Percentiles rank a stretch among this genome's conserved stretches.
phyloP scores from a whole-genome alignment of 176 grass and related monocot species.

The Zizania latifolia region DNA sequence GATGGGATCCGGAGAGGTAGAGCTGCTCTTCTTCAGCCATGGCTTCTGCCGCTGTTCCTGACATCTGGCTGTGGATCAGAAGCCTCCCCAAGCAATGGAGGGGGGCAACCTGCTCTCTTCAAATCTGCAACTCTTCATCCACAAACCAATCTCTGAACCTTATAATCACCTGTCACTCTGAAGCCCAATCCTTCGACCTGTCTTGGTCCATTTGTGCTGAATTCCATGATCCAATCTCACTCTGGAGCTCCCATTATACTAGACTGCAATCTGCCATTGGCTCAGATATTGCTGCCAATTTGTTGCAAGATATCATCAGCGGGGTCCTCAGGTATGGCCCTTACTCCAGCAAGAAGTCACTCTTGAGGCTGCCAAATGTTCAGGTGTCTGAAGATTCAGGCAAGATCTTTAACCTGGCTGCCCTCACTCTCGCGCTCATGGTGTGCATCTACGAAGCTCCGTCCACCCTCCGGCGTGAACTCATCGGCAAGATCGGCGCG shows the following conservation, averaged over 20 bases:
- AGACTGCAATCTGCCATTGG: background rate
- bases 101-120: slow-evolving; percentile 16
- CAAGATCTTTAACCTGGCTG: slow-evolving; percentile 42
- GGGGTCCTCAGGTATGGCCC: slow-evolving; percentile 51
- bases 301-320: slow-evolving; percentile 47
- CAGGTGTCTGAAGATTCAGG: slow-evolving; percentile 27
- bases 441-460: slow-evolving; percentile 69
- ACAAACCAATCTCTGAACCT: slow-evolving; percentile 37
- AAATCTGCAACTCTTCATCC: slow-evolving; percentile 40
- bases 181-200: slow-evolving; percentile 15
- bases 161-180: slow-evolving; percentile 17
- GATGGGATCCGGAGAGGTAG: too few species aligned
- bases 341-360: slow-evolving; percentile 13
- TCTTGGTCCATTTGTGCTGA: slow-evolving; percentile 47
- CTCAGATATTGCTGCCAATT: slow-evolving; percentile 10
- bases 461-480: slow-evolving; percentile 17
- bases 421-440: slow-evolving; percentile 46
- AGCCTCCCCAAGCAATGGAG: slow-evolving; percentile 38
- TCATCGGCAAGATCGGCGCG: slow-evolving; percentile 23
- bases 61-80: slow-evolving; percentile 44
- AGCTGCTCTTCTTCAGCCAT: slow-evolving; percentile 16
- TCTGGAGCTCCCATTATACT: slow-evolving; percentile 50
- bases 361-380: slow-evolving; percentile 28
- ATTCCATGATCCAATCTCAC: slow-evolving; percentile 29
- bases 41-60: slow-evolving; percentile 29